Evolutionary conservation across 1,284 basidiomycete genomes (phyloP).

Genomic region (Gomphus bonarii): DNA sequence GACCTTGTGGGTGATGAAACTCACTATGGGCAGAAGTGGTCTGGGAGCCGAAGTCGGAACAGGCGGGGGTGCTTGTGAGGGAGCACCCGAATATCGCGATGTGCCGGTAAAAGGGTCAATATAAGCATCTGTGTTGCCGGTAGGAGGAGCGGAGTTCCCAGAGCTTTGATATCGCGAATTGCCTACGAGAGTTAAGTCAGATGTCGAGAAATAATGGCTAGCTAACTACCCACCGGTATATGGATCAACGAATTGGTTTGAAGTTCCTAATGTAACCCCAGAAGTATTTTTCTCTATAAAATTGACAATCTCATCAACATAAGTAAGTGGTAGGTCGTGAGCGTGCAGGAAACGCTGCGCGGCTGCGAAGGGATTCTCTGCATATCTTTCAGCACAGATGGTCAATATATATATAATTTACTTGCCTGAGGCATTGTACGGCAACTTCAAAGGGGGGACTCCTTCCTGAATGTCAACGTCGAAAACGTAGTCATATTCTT

Average conservation of each 20-base stretch:
- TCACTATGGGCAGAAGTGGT: constrained; percentile 48
- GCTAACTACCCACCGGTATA: constrained; percentile 62
- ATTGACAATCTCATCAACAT: constrained; percentile 84
- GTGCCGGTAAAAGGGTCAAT: constrained; percentile 68
- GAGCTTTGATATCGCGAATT: constrained; percentile 49
- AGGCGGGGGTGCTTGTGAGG: constrained; percentile 11
- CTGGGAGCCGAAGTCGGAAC: constrained; percentile 19
- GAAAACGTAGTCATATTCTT: constrained; percentile 98
- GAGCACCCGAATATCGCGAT: constrained; percentile 43
- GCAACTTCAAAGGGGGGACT: constrained; percentile 86
- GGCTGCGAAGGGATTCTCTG: constrained; percentile 88
- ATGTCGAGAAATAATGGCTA: neutral
- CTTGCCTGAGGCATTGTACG: constrained; percentile 82
- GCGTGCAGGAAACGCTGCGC: constrained; percentile 83
- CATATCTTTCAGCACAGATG: constrained; percentile 7
- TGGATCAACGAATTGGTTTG: constrained; percentile 72
- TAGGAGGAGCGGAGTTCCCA: constrained; percentile 19
- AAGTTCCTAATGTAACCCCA: constrained; percentile 53
- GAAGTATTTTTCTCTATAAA: constrained; percentile 92
- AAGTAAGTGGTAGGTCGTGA: constrained; percentile 76
- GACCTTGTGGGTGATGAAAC: constrained; percentile 17
- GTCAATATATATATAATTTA: neutral
- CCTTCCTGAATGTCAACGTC: constrained; percentile 96
- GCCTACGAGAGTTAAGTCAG: constrained; percentile 25
- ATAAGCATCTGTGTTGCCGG: constrained; percentile 19